Base-by-base conservation (phyloP, 2,329 filamentous ascomycete genomes). In the Pseudogymnoascus sp. region DNA sequence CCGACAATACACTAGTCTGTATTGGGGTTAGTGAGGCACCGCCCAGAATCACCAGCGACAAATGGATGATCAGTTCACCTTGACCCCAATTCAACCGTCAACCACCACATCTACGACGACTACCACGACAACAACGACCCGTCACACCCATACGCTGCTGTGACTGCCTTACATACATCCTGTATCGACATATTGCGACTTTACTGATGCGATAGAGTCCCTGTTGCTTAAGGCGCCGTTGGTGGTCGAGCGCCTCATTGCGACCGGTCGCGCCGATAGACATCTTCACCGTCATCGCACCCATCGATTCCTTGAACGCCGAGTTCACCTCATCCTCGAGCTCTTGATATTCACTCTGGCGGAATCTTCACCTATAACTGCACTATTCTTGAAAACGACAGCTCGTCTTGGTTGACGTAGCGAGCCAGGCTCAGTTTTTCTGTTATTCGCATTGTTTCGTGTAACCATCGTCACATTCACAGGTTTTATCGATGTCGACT, bases 401-500 rank as follows among this genome's bases (percentile, higher is more conserved):
- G 29, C 29, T 57, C 51, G 51, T 34, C 51, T 57, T 57, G 51
- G 51, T 14, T 57, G 51, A 57, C 51, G 51, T 57, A 57, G 51
- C 51, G 10, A 57, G 29, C 51, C 51, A 34, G 29, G 51, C 51
- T 57, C 51, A 34, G 21, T 57, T 57, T 29, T 34, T 34, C 51
- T 7, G 51, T 34, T 34, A 34, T 57, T 57, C 51, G 51, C 51
- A 57, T 34, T 57, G 51, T 57, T 57, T 57, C 29, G 29, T 57
- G 51, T 57, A 57, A 57, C 51, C 51, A 34, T 57, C 51, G n/a
- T 57, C 51, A 57, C 51, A 57, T 57, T 57, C 51, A 57, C 51
- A 57, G 51, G 29, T 21, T 57, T 57, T 57, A 57, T 61, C 59
- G 36, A 61, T 61, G 59, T 61, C 59, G 59, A 42, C 59, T 42